Percentiles rank a stretch among this genome's conserved stretches.
Evolutionary conservation across 257 asterid genomes (phyloP).

Genomic region (Gentiana macrophylla): DNA sequence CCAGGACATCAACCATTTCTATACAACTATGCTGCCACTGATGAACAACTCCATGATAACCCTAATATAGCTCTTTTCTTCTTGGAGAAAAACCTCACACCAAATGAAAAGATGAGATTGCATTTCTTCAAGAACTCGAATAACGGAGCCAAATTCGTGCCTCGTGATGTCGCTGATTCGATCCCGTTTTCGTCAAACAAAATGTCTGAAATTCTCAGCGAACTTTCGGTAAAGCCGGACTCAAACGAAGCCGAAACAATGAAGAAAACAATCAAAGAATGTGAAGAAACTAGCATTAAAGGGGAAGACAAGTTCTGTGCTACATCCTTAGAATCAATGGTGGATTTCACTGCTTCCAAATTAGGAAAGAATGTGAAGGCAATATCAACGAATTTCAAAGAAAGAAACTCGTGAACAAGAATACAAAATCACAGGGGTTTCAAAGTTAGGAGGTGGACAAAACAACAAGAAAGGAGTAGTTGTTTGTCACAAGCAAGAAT

Average conservation of each 20-base stretch:
- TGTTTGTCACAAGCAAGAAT: conserved; percentile 60
- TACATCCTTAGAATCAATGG: conserved; percentile 80
- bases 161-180: conserved; percentile 44
- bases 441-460: conserved; percentile 16
- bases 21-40: conserved; percentile 10
- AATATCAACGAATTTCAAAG: conserved; percentile 34
- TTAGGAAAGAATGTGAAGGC: conserved; percentile 46
- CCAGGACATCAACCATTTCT: background rate
- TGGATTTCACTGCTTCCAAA: conserved; percentile 55
- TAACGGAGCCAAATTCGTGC: conserved; percentile 30
- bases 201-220: conserved; percentile 32
- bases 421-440: conserved; percentile 30
- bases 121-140: conserved; percentile 28
- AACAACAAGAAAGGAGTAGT: conserved; percentile 15
- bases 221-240: conserved; percentile 33
- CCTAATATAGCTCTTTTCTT: conserved; percentile 52
- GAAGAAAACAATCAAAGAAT: conserved; percentile 46
- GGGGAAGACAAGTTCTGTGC: conserved; percentile 71
- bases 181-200: conserved; percentile 55
- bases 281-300: conserved; percentile 37
- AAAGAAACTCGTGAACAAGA: conserved; percentile 14
- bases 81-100: conserved; percentile 41
- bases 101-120: conserved; percentile 41
- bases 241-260: conserved; percentile 44
- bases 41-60: conserved; percentile 49